These are phyloP conservation scores for Harrya chromipes DNA, from an alignment of 768 basidiomycete species.

Conservation along the genomic window DNA sequence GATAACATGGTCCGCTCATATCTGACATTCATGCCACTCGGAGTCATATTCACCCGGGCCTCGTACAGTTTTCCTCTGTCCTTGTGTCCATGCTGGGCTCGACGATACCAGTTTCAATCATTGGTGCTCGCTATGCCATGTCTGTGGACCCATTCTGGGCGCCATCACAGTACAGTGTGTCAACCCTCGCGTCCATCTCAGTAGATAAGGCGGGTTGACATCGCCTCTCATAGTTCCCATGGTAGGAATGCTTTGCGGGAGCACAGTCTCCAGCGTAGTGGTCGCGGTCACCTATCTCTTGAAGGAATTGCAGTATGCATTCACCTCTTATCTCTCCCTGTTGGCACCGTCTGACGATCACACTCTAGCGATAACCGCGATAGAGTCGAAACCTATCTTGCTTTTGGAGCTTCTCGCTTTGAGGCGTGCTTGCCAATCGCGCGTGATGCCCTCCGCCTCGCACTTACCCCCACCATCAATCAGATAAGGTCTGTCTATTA, in stretches of 20 bases:
- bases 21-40: not conserved
- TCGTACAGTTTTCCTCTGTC: conserved; percentile 55
- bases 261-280: conserved; percentile 72
- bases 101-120: conserved; percentile 74
- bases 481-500: conserved; percentile 64
- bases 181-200: conserved; percentile 15
- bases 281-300: conserved; percentile 66
- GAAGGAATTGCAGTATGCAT: conserved; percentile 67
- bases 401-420: conserved; percentile 79
- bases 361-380: conserved; percentile 71
- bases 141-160: conserved; percentile 75
- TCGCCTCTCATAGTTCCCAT: conserved; percentile 56
- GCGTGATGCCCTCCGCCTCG: conserved; percentile 72
- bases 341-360: not conserved
- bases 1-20: conserved; percentile 61
- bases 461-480: conserved; percentile 79
- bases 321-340: not conserved
- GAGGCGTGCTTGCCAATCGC: conserved; percentile 83
- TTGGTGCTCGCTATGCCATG: conserved; percentile 78
- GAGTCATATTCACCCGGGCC: conserved; percentile 7
- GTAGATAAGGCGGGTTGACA: not conserved
- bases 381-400: conserved; percentile 82
- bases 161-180: conserved; percentile 71
- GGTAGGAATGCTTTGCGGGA: conserved; percentile 84
- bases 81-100: conserved; percentile 69